Percentiles rank a stretch among this genome's conserved stretches.
Conservation (phyloP, 1,139 yeast species). For the Taiozyma sp. region DNA sequence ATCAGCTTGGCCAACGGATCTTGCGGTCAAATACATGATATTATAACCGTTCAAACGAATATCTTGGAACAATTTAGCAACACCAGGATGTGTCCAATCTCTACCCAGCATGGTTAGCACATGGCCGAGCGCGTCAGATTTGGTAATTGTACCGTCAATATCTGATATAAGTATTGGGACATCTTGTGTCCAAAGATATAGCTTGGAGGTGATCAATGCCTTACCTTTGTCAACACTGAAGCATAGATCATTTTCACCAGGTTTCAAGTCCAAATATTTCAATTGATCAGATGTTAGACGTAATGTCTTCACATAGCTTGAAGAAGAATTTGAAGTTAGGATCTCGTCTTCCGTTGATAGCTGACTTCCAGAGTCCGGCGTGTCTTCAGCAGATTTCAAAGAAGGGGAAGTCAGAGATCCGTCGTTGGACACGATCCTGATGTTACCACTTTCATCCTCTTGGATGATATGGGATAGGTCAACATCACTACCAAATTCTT, state of each 20-base stretch:
- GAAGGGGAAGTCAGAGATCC: slow-evolving; percentile 12
- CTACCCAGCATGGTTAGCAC: slow-evolving; percentile 89
- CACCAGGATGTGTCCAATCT: slow-evolving; percentile 99
- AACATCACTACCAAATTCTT: slow-evolving; percentile 54
- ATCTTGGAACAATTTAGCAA: slow-evolving; percentile 84
- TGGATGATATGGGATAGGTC: slow-evolving; percentile 45
- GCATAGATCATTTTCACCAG: slow-evolving; percentile 73
- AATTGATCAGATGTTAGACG: slow-evolving; percentile 90
- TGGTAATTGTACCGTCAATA: slow-evolving; percentile 97
- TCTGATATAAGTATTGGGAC: slow-evolving; percentile 95
- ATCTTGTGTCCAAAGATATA: slow-evolving; percentile 79
- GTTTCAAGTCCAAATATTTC: slow-evolving; percentile 60
- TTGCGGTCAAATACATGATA: slow-evolving; percentile 86
- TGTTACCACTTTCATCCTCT: slow-evolving; percentile 68
- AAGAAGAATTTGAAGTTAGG: slow-evolving; percentile 12
- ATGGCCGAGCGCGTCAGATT: slow-evolving; percentile 97
- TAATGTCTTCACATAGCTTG: slow-evolving; percentile 71
- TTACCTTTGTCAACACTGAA: slow-evolving; percentile 81
- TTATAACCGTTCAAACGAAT: slow-evolving; percentile 86
- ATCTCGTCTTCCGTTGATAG: slow-evolving; percentile 15
- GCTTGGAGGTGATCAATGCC: slow-evolving; percentile 66
- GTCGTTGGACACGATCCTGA: slow-evolving; percentile 50
- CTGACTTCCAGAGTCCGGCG: slow-evolving; percentile 19
- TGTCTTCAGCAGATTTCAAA: slow-evolving; percentile 3
- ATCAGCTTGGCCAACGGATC: slow-evolving; percentile 96